These are phyloP conservation scores for Eucommia ulmoides DNA, from an alignment of 257 asterid genomes.

Conservation along the genomic window DNA sequence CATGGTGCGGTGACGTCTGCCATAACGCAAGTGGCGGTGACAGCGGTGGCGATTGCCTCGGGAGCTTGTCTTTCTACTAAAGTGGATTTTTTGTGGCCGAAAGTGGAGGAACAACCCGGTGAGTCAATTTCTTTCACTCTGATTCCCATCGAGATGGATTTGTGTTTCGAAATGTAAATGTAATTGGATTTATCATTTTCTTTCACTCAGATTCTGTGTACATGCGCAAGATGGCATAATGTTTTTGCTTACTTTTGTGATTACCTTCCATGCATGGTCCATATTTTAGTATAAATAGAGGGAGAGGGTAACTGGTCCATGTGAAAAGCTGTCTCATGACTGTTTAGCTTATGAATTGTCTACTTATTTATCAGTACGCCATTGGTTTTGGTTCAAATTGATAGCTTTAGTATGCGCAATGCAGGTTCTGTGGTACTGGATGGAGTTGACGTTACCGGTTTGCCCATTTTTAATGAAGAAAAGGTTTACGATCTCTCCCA, in stretches of 20 bases:
- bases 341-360: neutral
- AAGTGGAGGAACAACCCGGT: constrained; percentile 78
- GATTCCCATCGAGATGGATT: too few relatives aligned
- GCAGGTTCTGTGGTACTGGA: constrained; percentile 79
- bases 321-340: too few relatives aligned
- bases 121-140: too few relatives aligned
- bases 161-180: too few relatives aligned
- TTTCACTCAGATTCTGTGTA: too few relatives aligned
- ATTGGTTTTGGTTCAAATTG: constrained; percentile 11
- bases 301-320: too few relatives aligned
- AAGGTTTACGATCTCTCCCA: constrained; percentile 65
- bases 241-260: too few relatives aligned
- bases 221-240: too few relatives aligned
- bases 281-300: too few relatives aligned
- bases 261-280: too few relatives aligned
- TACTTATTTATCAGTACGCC: neutral
- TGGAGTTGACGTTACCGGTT: constrained; percentile 90
- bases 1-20: constrained; percentile 93
- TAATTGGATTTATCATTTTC: too few relatives aligned
- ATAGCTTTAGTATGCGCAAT: constrained; percentile 9
- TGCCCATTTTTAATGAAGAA: constrained; percentile 62
- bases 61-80: constrained; percentile 98
- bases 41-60: constrained; percentile 92
- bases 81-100: constrained; percentile 95
- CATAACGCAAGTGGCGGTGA: constrained; percentile 80